These are phyloP conservation scores for Stropharia rugosoannulata DNA, from an alignment of 768 basidiomycete genomes.

Conservation along the genomic window DNA sequence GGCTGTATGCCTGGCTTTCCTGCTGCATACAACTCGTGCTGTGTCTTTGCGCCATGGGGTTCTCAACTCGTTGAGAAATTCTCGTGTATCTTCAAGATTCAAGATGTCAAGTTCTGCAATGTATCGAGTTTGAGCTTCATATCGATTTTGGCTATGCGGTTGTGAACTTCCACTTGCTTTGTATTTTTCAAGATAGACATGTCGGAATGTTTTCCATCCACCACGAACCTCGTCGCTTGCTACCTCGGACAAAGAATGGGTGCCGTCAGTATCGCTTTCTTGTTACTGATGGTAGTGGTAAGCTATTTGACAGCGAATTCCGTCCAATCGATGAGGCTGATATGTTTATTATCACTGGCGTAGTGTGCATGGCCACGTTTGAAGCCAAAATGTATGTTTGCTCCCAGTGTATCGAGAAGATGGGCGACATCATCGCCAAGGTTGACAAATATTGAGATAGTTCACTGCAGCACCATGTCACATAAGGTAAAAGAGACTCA, in stretches of 20 bases:
- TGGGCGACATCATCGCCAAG: slow-evolving; percentile 35
- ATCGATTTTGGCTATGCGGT: background rate
- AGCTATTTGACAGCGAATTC: slow-evolving; percentile 26
- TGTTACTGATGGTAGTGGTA: slow-evolving; percentile 18
- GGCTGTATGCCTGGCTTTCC: no score
- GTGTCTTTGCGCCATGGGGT: slow-evolving; percentile 38
- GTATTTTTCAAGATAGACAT: background rate
- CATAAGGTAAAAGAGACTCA: slow-evolving; percentile 19
- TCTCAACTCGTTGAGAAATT: slow-evolving; percentile 34
- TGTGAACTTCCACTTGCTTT: background rate
- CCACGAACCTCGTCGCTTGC: slow-evolving; percentile 3
- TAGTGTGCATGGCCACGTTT: slow-evolving; percentile 21
- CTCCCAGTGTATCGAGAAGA: slow-evolving; percentile 36
- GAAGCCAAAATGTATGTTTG: slow-evolving; percentile 30
- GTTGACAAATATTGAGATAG: slow-evolving; percentile 23
- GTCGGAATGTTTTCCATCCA: slow-evolving; percentile 12
- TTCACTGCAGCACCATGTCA: slow-evolving; percentile 21
- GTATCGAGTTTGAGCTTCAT: slow-evolving; percentile 3
- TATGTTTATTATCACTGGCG: slow-evolving; percentile 14
- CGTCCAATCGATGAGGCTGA: slow-evolving; percentile 39
- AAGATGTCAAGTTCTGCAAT: slow-evolving; percentile 15
- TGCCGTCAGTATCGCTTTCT: slow-evolving; percentile 9
- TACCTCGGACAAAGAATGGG: background rate
- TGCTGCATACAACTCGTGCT: slow-evolving; percentile 34
- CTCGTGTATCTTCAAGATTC: slow-evolving; percentile 24